Base-by-base conservation (phyloP, 116 monocot genomes). In the Phalaenopsis hybrid region DNA sequence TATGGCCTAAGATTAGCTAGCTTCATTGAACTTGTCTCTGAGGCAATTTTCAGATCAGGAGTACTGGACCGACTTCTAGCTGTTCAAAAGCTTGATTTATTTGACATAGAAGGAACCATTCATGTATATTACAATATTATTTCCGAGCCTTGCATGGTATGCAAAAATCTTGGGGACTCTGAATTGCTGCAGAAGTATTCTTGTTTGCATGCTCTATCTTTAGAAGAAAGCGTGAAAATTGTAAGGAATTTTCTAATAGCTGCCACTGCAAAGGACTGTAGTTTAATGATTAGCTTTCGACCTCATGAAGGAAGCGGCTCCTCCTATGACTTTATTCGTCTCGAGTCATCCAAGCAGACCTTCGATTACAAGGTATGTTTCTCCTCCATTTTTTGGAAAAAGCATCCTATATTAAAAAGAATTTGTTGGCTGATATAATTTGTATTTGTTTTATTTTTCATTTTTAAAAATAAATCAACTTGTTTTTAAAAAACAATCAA, bases 71-170 rank as follows among this genome's bases (percentile, higher is more conserved):
- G 46, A 63, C 98, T 98, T 83, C 81, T 94, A 50, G 84, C 82
- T 79, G 83, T 85, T 85, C 93, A 95, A 80, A 92, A 89, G 84
- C 90, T 95, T 51, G 93, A 98, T 87, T 44, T 58, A 57, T 79
- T 91, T 85, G 95, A 95, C 72, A 89, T 98, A 34, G 94, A 94
- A 87, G 98, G 98, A 25, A 93, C 87, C n/a, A 95, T 98, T 83
- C 98, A 98, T 84, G 78, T 85, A 41, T 98, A 98, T 83, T 95
- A 95, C 63, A 88, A 95, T 70, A 65, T 95, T 51, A 69, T 87
- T 51, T 89, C 90, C 77, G 85, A 89, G 76, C 86, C 95, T 58
- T 95, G 95, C 41, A 74, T 79, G 34, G 88, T 88, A 7, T 98
- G 95, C 75, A 82, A 84, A 88, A 91, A 82, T 67, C 80, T 81